These are phyloP conservation scores for Parathielavia appendiculata DNA, from an alignment of 495 filamentous ascomycete genomes.

Conservation along the genomic window DNA sequence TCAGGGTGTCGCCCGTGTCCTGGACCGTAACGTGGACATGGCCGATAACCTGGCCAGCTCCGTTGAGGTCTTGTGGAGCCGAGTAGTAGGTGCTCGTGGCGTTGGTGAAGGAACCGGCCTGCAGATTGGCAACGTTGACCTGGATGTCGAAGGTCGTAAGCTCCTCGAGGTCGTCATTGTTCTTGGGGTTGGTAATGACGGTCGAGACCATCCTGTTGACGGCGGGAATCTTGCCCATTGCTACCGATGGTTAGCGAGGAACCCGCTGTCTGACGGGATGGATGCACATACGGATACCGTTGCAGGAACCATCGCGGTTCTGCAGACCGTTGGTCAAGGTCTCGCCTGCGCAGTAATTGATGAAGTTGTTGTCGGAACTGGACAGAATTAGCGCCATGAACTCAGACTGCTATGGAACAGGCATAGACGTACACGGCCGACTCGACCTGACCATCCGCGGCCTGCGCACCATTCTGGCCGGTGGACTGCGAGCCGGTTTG, in stretches of 20 bases:
- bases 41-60: conserved; percentile 54
- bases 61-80: conserved; percentile 57
- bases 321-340: conserved; percentile 67
- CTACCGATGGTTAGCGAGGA: conserved; percentile 34
- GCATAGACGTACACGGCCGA: conserved; percentile 47
- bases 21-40: conserved; percentile 72
- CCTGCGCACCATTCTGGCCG: conserved; percentile 26
- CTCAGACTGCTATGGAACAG: neutral
- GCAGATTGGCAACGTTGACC: conserved; percentile 56
- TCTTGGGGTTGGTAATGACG: conserved; percentile 52
- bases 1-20: conserved; percentile 48
- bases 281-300: conserved; percentile 57
- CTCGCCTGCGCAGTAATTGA: conserved; percentile 64
- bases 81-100: conserved; percentile 60
- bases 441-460: conserved; percentile 48
- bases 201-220: conserved; percentile 61
- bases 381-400: neutral
- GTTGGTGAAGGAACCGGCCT: conserved; percentile 63
- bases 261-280: neutral
- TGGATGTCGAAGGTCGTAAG: conserved; percentile 54
- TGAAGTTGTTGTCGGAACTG: conserved; percentile 57
- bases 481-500: conserved; percentile 46
- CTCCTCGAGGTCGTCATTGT: conserved; percentile 42
- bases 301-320: conserved; percentile 61
- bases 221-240: conserved; percentile 68